Evolutionary conservation across 139 green algal genomes (phyloP), one percentile per base, ranked within the genome.

Genomic region (Zygnema circumcarinatum): DNA sequence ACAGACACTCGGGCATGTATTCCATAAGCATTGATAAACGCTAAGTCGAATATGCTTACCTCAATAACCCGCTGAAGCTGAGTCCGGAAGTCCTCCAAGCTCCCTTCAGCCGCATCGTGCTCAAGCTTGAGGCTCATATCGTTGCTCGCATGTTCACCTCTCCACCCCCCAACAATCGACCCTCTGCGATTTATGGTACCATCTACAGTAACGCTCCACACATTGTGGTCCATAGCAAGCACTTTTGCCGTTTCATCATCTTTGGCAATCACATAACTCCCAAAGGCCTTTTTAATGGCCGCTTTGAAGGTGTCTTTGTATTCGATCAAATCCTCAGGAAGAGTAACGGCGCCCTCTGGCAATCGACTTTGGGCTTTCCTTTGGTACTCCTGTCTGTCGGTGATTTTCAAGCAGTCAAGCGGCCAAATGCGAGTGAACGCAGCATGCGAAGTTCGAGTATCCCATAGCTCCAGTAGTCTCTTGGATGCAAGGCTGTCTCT

Each of bases 91-190:
- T 62, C 47, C 47, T 62, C 7, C 16, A 62, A 62, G 7, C 7
- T 62, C 7, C 7, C 16, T 7, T 40, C 69, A 11, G 16, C 16
- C 11, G 3, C 11, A 11, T 78, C 69, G 69, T 78, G 69, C 69
- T 78, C 69, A 11, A 78, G 16, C 69, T 78, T 78, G 35, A 78
- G 7, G 11, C 16, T 40, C 69, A 78, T 78, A 41, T 52, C 33
- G 7, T 40, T 39, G 11, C 11, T 40, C 7, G 69, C 69, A 3
- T 41, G 3, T 25, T 40, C 69, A 3, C 69, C 69, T 39, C 69
- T 39, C 69, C 69, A 78, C 7, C 69, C 69, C 3, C 69, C 69
- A 25, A 39, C 36, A 39, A 78, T 11, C 11, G 35, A 78, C 7
- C 69, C 69, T 39, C 16, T 39, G 11, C 69, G 69, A 39, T 40